Conservation (phyloP, 1,284 basidiomycete species). For the Ustilago vetiveriae region DNA sequence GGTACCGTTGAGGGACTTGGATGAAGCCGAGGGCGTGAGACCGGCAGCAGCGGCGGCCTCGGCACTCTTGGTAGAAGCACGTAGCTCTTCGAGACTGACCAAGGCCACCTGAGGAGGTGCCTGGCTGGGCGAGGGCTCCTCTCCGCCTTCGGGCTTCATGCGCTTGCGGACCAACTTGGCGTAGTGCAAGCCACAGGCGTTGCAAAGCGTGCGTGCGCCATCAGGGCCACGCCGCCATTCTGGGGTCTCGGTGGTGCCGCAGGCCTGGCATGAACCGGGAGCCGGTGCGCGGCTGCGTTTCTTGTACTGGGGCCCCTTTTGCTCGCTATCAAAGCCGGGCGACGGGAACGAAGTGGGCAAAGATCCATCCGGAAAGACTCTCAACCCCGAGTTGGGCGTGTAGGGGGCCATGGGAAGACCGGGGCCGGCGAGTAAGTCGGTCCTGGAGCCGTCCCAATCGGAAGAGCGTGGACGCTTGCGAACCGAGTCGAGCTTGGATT, state of each 20-base stretch:
- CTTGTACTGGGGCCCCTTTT: conserved; percentile 59
- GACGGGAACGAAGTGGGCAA: conserved; percentile 40
- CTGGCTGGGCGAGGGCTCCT: conserved; percentile 28
- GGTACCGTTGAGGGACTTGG: conserved; percentile 34
- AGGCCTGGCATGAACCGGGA: conserved; percentile 59
- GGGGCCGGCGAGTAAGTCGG: not conserved
- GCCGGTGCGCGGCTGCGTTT: conserved; percentile 65
- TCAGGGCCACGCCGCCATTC: conserved; percentile 66
- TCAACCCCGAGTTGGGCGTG: conserved; percentile 20
- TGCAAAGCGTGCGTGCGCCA: conserved; percentile 65
- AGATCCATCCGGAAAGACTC: conserved; percentile 42
- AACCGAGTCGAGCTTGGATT: conserved; percentile 41
- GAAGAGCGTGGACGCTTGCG: conserved; percentile 47
- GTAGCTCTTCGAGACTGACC: conserved; percentile 57
- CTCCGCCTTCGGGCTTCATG: conserved; percentile 48
- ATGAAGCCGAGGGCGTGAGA: conserved; percentile 16
- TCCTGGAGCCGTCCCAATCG: conserved; percentile 34
- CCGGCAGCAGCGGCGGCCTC: conserved; percentile 33
- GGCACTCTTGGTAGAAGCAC: conserved; percentile 52
- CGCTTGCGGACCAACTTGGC: conserved; percentile 59
- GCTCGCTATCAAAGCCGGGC: conserved; percentile 35
- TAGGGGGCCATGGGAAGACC: conserved; percentile 21
- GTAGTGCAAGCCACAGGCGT: conserved; percentile 62
- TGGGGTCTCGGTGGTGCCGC: conserved; percentile 60
- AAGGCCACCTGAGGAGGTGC: conserved; percentile 35